Conservation (phyloP, 768 basidiomycete species). For the Strobilomyces dryophilus region DNA sequence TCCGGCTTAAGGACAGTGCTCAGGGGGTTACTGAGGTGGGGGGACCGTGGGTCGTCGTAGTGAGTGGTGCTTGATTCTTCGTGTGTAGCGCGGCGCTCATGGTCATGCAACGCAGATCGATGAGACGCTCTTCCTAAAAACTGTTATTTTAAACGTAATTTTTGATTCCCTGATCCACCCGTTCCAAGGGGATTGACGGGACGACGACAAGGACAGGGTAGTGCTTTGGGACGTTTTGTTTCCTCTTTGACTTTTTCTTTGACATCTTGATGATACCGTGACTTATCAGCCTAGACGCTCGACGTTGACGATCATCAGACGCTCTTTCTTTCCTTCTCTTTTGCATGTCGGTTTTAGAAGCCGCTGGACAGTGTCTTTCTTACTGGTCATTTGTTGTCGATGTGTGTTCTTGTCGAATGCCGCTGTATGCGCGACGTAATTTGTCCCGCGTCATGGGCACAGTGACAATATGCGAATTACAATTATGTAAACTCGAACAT, state of each 20-base stretch:
- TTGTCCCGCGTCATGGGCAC: not conserved
- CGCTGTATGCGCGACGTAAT: not conserved
- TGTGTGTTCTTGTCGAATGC: not conserved
- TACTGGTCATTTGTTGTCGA: not conserved
- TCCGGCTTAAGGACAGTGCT: slow-evolving; percentile 17
- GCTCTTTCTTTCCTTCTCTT: not conserved
- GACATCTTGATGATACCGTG: slow-evolving; percentile 5
- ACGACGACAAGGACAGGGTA: not conserved
- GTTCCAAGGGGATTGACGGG: not conserved
- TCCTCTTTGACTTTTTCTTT: too few relatives aligned
- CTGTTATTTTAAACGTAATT: not conserved
- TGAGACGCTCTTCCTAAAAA: not conserved
- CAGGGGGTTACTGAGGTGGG: slow-evolving; percentile 18
- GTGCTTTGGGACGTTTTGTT: not conserved
- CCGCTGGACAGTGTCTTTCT: not conserved
- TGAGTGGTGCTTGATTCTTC: not conserved
- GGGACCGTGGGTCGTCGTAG: not conserved
- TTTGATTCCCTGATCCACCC: not conserved
- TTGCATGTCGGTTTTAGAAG: not conserved
- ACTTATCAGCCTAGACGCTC: not conserved
- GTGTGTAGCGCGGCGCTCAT: not conserved
- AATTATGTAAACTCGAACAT: not conserved
- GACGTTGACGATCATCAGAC: not conserved
- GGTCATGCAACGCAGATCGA: not conserved
- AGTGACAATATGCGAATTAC: too few relatives aligned